phyloP scores from a whole-genome alignment of 305 asterid genomes.

The Fraxinus dipetala region DNA sequence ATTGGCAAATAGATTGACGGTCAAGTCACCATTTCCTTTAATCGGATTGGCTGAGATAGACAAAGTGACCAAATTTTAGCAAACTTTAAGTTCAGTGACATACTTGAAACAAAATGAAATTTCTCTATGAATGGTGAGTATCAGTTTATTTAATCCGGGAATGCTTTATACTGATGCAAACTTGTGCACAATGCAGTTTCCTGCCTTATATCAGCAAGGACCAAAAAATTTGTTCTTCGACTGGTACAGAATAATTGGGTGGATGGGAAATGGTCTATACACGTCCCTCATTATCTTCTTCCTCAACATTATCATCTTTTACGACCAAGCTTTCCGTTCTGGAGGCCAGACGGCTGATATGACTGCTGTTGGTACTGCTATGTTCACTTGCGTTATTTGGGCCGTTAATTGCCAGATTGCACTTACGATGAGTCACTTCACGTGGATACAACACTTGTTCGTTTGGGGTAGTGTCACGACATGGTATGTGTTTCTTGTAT shows the following conservation, averaged over 20 bases:
- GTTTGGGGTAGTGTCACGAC: constrained; percentile 59
- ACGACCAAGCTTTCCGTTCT: constrained; percentile 28
- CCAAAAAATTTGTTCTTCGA: constrained; percentile 30
- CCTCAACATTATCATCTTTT: constrained; percentile 18
- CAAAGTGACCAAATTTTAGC: neutral
- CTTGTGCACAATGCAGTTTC: constrained; percentile 24
- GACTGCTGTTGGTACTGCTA: constrained; percentile 44
- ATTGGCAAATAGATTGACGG: neutral
- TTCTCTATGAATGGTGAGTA: neutral
- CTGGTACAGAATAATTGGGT: constrained; percentile 35
- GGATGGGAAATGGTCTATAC: constrained; percentile 31
- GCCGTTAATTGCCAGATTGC: constrained; percentile 70
- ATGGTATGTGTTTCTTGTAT: constrained; percentile 54
- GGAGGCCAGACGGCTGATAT: constrained; percentile 30
- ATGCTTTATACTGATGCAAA: constrained; percentile 5
- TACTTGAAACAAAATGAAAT: neutral
- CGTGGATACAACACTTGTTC: constrained; percentile 60
- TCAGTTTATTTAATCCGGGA: neutral
- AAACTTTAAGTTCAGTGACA: neutral
- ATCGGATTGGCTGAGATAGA: neutral
- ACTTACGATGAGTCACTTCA: constrained; percentile 57
- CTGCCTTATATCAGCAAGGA: constrained; percentile 32
- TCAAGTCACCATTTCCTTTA: neutral
- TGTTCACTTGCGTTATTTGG: constrained; percentile 71
- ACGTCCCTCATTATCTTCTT: constrained; percentile 29